Evolutionary conservation across 345 rosid species (phyloP), one percentile per base, ranked within the genome.

Genomic region (Gossypium anomalum): DNA sequence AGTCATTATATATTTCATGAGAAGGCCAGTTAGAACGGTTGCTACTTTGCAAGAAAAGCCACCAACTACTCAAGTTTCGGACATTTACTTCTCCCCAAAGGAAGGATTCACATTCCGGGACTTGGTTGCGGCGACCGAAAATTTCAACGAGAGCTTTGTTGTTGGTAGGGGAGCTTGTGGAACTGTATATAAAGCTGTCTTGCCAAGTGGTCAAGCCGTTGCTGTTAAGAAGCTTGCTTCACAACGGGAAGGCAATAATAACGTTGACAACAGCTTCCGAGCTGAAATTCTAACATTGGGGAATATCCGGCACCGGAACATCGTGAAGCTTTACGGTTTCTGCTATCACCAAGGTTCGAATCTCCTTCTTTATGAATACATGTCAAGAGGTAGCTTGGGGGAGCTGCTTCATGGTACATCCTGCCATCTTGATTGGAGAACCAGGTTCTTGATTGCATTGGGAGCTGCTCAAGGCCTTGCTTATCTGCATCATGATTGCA

Each of bases 91-190:
- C 73, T 81, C 93, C 58, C 92, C 93, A 3, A 88, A 81, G 82
- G 90, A 89, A 62, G 93, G 92, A 15, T 90, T 94, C 82, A 88
- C 92, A 22, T 88, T 92, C 78, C 85, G 84, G 73, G 97, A 94
- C 80, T 80, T 94, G 75, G 85, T 89, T 77, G 80, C 49, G 44
- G 94, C 93, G 56, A 94, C 98, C 3, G 82, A 86, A 15, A 86
- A 89, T 74, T 94, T 94, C 49, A 80, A 85, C 63, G 97, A 92
- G 22, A 82, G 92, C 77, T 94, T 87, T 27, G 78, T 84, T 2
- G 81, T 94, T 45, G 98, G 98, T 45, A 89, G 89, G 75, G 98
- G 97, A 81, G 98, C 93, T 72, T 90, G 95, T 65, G 98, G 98
- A 75, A 88, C 90, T 0, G 98, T 94, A 7, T 94, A 90, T 70